Base-by-base conservation (phyloP, 495 filamentous ascomycete genomes). In the Xylaria telfairii region DNA sequence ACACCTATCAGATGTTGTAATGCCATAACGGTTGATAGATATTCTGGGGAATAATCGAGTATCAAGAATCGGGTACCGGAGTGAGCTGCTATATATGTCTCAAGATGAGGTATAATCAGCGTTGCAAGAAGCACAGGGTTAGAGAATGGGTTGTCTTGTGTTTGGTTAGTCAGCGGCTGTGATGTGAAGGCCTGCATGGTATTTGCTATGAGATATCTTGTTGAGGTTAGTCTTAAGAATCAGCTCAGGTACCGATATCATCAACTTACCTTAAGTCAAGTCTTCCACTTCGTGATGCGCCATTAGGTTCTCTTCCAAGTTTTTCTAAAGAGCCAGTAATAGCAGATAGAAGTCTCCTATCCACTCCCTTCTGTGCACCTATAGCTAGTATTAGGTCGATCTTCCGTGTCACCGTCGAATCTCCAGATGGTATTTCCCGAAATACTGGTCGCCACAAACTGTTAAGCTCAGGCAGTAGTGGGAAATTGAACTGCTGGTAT, bases 101-200 rank as follows among this genome's bases (percentile, higher is more conserved):
- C 83, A 7, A 86, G 75, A 63, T 85, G 83, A 0, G 83, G 82
- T 28, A 86, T 78, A 34, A 86, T 78, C 0, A 86, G 72, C 0
- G 78, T 82, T 7, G 84, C 84, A 6, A 86, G 75, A 26, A 83
- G 74, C 6, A 78, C 53, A 24, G 80, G 78, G 59, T 85, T 80
- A 17, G 78, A 76, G 65, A 86, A 85, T 12, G 83, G 83, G 71
- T 84, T 85, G 64, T 80, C 80, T 28, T 81, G 80, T 1, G 77
- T 79, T 61, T 85, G 84, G 65, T 78, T 79, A 13, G 81, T 67
- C 21, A 85, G 66, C 0, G 82, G 83, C 63, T 82, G 81, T 15
- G 78, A 73, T 21, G 83, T 85, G 71, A 83, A 84, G 3, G 77
- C 75, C 69, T 85, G 83, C 83, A 86, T 86, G 34, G 81, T 80